These are phyloP conservation scores for Gynostemma pentaphyllum DNA, from an alignment of 306 rosid species.

Conservation along the genomic window DNA sequence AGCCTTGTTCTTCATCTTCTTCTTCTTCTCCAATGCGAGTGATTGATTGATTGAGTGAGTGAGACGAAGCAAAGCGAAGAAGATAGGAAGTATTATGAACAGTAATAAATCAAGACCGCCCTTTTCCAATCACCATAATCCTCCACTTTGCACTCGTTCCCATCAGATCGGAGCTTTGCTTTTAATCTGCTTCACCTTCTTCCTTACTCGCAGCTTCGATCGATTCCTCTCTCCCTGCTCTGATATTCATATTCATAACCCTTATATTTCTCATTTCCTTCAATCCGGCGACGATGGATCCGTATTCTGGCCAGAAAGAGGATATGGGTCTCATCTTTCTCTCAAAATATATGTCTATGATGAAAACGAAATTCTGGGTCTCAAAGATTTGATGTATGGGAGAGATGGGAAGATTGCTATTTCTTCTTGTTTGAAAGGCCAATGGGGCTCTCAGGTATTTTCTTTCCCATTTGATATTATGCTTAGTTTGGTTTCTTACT, in stretches of 20 bases:
- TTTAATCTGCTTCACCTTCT: constrained; percentile 48
- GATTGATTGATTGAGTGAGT: background rate
- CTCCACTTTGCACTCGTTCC: constrained; percentile 52
- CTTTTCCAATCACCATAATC: constrained; percentile 33
- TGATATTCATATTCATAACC: no score
- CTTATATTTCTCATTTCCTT: constrained; percentile 14
- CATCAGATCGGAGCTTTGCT: constrained; percentile 76
- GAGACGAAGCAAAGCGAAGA: constrained; percentile 21
- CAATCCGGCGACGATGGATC: constrained; percentile 23
- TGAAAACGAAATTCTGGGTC: constrained; percentile 51
- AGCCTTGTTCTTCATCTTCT: no score
- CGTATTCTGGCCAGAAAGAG: constrained; percentile 45
- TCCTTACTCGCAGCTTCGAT: constrained; percentile 47
- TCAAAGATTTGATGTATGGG: constrained; percentile 53
- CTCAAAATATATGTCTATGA: constrained; percentile 82
- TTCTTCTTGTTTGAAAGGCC: constrained; percentile 66
- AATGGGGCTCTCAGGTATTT: constrained; percentile 95
- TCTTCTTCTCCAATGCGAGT: no score
- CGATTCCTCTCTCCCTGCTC: constrained; percentile 28
- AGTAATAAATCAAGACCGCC: no score
- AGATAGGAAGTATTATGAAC: constrained; percentile 35
- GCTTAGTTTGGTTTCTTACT: background rate
- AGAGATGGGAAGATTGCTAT: constrained; percentile 52
- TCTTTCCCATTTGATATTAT: background rate
- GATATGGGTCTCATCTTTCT: constrained; percentile 45